Percentiles rank a stretch among this genome's conserved stretches.
phyloP scores from a whole-genome alignment of 495 filamentous ascomycete species.

The Neurospora sp. region DNA sequence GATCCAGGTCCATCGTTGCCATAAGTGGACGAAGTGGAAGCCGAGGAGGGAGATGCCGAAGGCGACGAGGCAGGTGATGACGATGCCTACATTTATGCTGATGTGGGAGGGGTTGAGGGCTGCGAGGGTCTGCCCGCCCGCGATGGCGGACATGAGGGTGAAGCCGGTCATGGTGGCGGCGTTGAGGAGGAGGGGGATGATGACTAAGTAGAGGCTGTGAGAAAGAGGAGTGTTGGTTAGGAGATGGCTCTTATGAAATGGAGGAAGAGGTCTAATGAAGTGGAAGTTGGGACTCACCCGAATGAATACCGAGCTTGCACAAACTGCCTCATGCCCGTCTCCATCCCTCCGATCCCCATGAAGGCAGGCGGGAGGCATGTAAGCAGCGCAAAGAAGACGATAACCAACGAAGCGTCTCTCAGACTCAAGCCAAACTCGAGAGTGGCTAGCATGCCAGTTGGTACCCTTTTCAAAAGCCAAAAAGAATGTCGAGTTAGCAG shows the following conservation, averaged over 20 bases:
- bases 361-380: slow-evolving; percentile 43
- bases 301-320: slow-evolving; percentile 47
- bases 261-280: not conserved
- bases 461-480: slow-evolving; percentile 24
- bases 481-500: not conserved
- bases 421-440: slow-evolving; percentile 40
- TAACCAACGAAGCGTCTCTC: slow-evolving; percentile 45
- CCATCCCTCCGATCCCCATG: slow-evolving; percentile 41
- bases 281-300: slow-evolving; percentile 23
- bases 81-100: slow-evolving; percentile 38
- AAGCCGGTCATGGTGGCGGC: slow-evolving; percentile 35
- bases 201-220: slow-evolving; percentile 25
- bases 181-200: slow-evolving; percentile 30
- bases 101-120: slow-evolving; percentile 36
- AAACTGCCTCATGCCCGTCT: slow-evolving; percentile 47
- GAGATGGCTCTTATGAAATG: not conserved
- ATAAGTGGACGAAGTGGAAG: slow-evolving; percentile 42
- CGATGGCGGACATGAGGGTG: slow-evolving; percentile 30
- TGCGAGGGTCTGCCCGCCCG: slow-evolving; percentile 34
- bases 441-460: slow-evolving; percentile 44
- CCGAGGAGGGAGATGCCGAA: slow-evolving; percentile 41
- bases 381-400: slow-evolving; percentile 46
- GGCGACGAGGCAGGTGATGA: slow-evolving; percentile 40
- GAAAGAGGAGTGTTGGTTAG: slow-evolving; percentile 1
- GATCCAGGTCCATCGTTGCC: slow-evolving; percentile 48